Base-by-base conservation (phyloP, 306 rosid species). In the Psophocarpus tetragonolobus region DNA sequence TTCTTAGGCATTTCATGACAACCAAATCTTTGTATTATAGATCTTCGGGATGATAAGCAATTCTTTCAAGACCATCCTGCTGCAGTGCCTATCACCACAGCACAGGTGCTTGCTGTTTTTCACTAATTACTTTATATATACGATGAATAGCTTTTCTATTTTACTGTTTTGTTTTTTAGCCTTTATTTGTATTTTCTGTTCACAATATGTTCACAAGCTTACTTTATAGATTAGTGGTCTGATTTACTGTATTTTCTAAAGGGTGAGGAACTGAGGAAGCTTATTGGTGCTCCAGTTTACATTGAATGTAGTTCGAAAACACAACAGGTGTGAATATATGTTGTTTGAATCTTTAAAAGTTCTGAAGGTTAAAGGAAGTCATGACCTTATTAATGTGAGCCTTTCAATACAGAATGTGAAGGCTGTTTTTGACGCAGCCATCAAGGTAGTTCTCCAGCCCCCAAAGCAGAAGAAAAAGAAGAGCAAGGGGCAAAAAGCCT, bases 221-320 rank as follows among this genome's bases (percentile, higher is more conserved):
- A 70, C 58, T 36, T 71, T 51, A 51, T 71, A 36, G 26, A 2
- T 58, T 35, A 64, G 56, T 10, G 45, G 15, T 57, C 85, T 77
- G 74, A 77, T 78, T 77, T 45, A 78, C 50, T 68, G 7, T 67
- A 51, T 79, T 47, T 80, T 63, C 23, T 84, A 74, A 82, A 95
- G 98, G 97, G 97, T 21, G 98, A 92, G 89, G 97, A 95, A 48
- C 90, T 95, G 39, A 88, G 88, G 71, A 92, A 92, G 82, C 89
- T 89, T 33, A 95, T 95, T 5, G 96, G 97, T 13, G 93, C 97
- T 60, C 97, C 91, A 1, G 85, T 83, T 82, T 95, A 90, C 86
- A 87, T 91, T 21, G 98, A 95, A 75, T 95, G 98, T 58, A 95
- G 98, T 85, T 95, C 98, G 36, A 95, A 95, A 89, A 92, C 98